Percentiles rank a stretch among this genome's conserved stretches.
Evolutionary conservation across 176 grass and related monocot species (phyloP).

Genomic region (Themeda triandra): DNA sequence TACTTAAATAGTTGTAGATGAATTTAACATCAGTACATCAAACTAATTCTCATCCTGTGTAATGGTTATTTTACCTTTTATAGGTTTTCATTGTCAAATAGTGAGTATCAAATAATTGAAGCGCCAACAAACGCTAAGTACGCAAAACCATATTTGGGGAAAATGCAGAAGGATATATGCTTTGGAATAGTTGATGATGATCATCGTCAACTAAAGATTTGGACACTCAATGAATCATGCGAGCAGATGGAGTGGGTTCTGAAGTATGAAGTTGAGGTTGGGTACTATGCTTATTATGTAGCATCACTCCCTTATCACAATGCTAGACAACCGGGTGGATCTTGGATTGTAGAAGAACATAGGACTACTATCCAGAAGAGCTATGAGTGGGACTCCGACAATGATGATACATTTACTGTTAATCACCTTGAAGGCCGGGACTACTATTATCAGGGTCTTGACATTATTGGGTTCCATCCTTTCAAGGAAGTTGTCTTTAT

Average conservation of each 20-base stretch:
- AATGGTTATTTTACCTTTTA: background rate
- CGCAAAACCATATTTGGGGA: background rate
- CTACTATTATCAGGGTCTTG: background rate
- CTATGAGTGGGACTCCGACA: slow-evolving; percentile 11
- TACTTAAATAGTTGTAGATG: background rate
- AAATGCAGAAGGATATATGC: background rate
- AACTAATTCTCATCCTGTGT: background rate
- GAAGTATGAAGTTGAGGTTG: background rate
- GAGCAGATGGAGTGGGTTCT: background rate
- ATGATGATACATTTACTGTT: background rate
- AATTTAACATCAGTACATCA: background rate
- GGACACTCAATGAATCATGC: background rate
- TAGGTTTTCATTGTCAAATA: background rate
- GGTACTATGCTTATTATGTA: background rate
- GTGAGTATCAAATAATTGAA: background rate
- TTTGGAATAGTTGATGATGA: background rate
- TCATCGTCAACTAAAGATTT: background rate
- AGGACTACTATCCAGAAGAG: background rate
- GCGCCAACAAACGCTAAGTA: background rate
- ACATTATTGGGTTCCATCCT: slow-evolving; percentile 9
- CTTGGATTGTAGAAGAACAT: background rate
- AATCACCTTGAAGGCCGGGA: background rate
- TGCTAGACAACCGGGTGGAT: background rate
- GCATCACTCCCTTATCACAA: background rate
- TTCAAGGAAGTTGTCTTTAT: slow-evolving; percentile 19